Evolutionary conservation across 345 rosid species (phyloP).

Genomic region (Erodium maritimum): DNA sequence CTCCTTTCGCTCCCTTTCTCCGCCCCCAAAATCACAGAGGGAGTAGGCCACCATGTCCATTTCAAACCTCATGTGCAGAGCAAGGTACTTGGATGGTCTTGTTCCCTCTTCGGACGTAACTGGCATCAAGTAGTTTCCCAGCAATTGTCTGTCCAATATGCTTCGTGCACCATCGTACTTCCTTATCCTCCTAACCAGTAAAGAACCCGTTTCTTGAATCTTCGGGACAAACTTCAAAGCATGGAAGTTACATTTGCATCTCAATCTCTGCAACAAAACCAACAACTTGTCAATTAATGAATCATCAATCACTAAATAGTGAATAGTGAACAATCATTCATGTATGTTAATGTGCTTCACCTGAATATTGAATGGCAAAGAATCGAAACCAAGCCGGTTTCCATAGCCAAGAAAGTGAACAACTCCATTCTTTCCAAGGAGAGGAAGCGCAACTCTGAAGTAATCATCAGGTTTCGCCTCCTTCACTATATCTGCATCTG

Average conservation of each 20-base stretch:
- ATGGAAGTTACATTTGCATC: slow-evolving; percentile 95
- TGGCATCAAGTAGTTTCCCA: slow-evolving; percentile 41
- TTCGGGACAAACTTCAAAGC: slow-evolving; percentile 64
- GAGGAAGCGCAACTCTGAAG: slow-evolving; percentile 44
- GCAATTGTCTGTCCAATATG: slow-evolving; percentile 50
- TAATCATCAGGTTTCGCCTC: slow-evolving; percentile 73
- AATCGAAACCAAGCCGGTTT: slow-evolving; percentile 87
- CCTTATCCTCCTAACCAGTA: slow-evolving; percentile 63
- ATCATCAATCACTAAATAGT: neutral
- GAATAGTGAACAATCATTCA: too few species aligned
- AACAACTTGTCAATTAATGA: slow-evolving; percentile 1
- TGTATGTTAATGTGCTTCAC: slow-evolving; percentile 25
- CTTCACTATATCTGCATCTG: slow-evolving; percentile 70
- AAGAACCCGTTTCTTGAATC: slow-evolving; percentile 56
- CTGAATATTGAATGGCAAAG: slow-evolving; percentile 65
- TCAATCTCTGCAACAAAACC: slow-evolving; percentile 38
- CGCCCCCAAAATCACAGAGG: slow-evolving; percentile 80
- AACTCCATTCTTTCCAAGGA: slow-evolving; percentile 39
- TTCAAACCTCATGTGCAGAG: slow-evolving; percentile 84
- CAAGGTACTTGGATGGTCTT: slow-evolving; percentile 47
- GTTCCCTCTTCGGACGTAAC: slow-evolving; percentile 15
- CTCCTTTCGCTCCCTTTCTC: slow-evolving; percentile 53
- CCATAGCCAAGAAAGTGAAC: slow-evolving; percentile 88
- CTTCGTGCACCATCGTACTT: slow-evolving; percentile 25
- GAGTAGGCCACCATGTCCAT: slow-evolving; percentile 97